Evolutionary conservation across 2,329 filamentous ascomycete genomes (phyloP), one percentile per base, ranked within the genome.

Genomic region (Didymella pinodella): DNA sequence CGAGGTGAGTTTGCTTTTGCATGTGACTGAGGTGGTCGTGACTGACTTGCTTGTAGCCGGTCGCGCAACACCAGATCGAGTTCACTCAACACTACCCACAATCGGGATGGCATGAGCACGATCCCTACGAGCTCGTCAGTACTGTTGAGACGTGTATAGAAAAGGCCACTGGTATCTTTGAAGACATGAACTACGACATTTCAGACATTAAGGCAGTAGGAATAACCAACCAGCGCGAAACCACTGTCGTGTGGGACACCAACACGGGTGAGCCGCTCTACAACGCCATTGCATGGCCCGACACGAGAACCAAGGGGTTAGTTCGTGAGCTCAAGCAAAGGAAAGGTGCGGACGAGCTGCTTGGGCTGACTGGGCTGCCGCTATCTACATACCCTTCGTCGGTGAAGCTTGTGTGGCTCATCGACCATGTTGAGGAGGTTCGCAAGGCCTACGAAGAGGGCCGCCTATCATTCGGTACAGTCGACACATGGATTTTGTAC

Each of bases 181-280:
- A 86, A 48, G 82, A 85, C n/a, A 80, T 87, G 56, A 92, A 92
- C 60, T 85, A 92, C 77, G 82, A 84, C 26, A 82, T 84, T 59
- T 83, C 84, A 52, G 85, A 90, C 67, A 91, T 97, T 72, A 89
- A 86, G 74, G 86, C 90, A 11, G 84, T 97, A 65, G 93, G 93
- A 56, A 90, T 97, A 74, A 96, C 92, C 59, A 96, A 93, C 79
- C 92, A 97, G 81, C 88, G 93, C 74, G 93, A 97, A 78, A 96
- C 93, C 1, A 91, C 90, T 1, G 83, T 96, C 1, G 88, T 93
- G 26, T 96, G 92, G 92, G 91, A 97, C 76, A 86, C 83, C 69
- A 84, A 85, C 65, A 95, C 91, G 0, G 93, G 93, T 64, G 85
- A 95, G 75, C 87, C 92, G 4, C 81, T 97, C 16, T 85, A 91